Conservation (phyloP, 2,329 filamentous ascomycete species). For the Claviceps digitariae region DNA sequence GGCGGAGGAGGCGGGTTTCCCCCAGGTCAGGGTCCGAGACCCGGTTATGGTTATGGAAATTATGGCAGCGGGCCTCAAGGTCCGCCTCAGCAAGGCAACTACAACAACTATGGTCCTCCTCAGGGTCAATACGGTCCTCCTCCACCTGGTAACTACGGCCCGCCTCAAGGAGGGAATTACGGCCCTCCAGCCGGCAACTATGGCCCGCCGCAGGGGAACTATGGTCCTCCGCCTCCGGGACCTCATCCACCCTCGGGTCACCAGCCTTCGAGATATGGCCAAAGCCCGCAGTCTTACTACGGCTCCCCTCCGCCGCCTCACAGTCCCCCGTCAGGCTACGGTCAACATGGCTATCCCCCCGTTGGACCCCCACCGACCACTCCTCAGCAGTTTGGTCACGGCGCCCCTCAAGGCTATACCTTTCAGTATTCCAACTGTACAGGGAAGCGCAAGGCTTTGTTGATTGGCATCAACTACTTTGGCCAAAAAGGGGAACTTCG, state of each 20-base stretch:
- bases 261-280: constrained; percentile 10
- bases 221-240: constrained; percentile 11
- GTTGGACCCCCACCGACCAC: constrained; percentile 29
- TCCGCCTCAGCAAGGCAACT: constrained; percentile 9
- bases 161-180: constrained; percentile 9
- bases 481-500: constrained; percentile 56
- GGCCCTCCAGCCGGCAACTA: constrained; percentile 13
- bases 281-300: constrained; percentile 5
- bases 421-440: constrained; percentile 69
- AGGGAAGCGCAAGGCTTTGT: constrained; percentile 56
- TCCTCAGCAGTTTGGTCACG: constrained; percentile 49
- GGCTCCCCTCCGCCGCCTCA: constrained; percentile 19
- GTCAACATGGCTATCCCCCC: constrained; percentile 33
- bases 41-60: constrained; percentile 19
- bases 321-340: constrained; percentile 28
- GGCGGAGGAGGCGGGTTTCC: constrained; percentile 14
- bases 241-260: constrained; percentile 10
- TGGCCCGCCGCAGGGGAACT: constrained; percentile 8
- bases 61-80: constrained; percentile 14
- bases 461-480: constrained; percentile 76
- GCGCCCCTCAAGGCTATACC: constrained; percentile 53
- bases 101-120: constrained; percentile 9
- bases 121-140: constrained; percentile 10
- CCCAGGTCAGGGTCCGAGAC: constrained; percentile 11
- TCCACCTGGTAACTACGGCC: constrained; percentile 13